phyloP scores from a whole-genome alignment of 257 asterid genomes.

The Gardenia jasminoides region DNA sequence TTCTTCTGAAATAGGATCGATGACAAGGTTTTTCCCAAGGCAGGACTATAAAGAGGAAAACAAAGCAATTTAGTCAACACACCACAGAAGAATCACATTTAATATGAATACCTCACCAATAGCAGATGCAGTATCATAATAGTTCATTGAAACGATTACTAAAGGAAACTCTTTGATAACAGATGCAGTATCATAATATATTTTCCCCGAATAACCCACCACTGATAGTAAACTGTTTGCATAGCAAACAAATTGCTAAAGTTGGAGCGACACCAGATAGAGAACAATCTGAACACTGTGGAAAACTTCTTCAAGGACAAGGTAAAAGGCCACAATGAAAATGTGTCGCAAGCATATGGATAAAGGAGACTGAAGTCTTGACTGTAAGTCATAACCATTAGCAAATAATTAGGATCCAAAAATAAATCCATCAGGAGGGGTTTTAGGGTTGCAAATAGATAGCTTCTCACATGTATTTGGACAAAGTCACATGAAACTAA shows the following conservation, averaged over 20 bases:
- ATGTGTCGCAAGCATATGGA: neutral
- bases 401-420: neutral
- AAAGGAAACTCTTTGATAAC: neutral
- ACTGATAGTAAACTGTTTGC: neutral
- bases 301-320: neutral
- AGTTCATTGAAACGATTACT: neutral
- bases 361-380: neutral
- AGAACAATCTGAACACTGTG: neutral
- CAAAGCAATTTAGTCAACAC: neutral
- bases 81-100: neutral
- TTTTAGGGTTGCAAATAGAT: neutral
- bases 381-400: neutral
- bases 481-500: neutral
- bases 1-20: constrained; percentile 84
- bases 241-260: neutral
- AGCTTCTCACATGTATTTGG: neutral
- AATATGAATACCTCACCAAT: neutral
- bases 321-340: neutral
- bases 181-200: neutral
- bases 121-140: no score
- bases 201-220: neutral
- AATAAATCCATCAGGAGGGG: no score
- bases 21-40: constrained; percentile 69
- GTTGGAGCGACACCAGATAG: neutral
- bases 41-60: constrained; percentile 47